Evolutionary conservation across 1,284 basidiomycete genomes (phyloP).

Genomic region (Ustilago trichophora): DNA sequence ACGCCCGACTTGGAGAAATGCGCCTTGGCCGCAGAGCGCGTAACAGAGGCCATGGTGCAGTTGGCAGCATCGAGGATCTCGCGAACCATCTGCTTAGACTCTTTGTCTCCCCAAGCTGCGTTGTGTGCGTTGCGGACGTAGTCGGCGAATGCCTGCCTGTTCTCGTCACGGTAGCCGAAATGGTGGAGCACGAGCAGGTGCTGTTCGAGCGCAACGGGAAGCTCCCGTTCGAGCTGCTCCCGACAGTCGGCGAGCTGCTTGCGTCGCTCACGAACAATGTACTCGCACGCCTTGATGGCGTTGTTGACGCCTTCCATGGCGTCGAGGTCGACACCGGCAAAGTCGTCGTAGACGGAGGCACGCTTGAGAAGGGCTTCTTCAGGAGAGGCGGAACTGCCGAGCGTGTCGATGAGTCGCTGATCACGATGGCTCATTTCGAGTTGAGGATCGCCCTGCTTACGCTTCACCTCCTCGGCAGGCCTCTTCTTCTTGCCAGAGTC

Average conservation of each 20-base stretch:
- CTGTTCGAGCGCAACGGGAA: constrained; percentile 72
- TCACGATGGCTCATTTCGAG: constrained; percentile 75
- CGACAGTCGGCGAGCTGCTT: constrained; percentile 82
- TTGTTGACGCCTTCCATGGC: constrained; percentile 47
- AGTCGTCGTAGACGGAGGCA: constrained; percentile 48
- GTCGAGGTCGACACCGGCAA: constrained; percentile 42
- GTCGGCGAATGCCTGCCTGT: constrained; percentile 78
- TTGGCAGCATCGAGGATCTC: constrained; percentile 73
- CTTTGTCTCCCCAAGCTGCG: constrained; percentile 73
- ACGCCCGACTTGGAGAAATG: constrained; percentile 22
- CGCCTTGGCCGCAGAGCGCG: constrained; percentile 12
- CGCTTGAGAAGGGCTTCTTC: constrained; percentile 68
- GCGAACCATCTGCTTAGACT: constrained; percentile 74
- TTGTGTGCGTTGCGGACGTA: constrained; percentile 76
- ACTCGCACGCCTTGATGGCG: constrained; percentile 88
- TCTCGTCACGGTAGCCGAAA: constrained; percentile 74
- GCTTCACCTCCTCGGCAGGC: constrained; percentile 25
- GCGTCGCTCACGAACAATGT: constrained; percentile 83
- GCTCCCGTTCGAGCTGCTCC: constrained; percentile 75
- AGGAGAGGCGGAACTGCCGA: constrained; percentile 80
- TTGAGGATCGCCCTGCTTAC: constrained; percentile 35
- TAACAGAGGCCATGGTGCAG: constrained; percentile 35
- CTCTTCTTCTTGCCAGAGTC: constrained; percentile 38
- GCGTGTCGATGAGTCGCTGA: constrained; percentile 81
- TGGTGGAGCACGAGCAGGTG: constrained; percentile 72